phyloP scores from a whole-genome alignment of 2,329 filamentous ascomycete genomes.

The Fusarium torulosum region DNA sequence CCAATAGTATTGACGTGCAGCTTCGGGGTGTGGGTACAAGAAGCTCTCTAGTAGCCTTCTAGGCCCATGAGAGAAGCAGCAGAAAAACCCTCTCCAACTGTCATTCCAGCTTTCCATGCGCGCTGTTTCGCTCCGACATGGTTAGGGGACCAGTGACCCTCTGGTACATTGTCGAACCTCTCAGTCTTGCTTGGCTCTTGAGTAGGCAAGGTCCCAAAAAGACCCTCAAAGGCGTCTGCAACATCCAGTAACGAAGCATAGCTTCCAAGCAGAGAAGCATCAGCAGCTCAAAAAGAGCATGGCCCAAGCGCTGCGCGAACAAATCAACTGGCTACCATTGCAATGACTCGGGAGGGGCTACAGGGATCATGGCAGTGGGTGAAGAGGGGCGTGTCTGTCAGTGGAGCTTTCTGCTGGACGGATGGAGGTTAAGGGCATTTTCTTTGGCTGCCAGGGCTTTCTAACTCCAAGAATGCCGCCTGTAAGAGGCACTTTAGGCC shows the following conservation, averaged over 20 bases:
- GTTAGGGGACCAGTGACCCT: constrained; percentile 17
- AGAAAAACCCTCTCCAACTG: constrained; percentile 22
- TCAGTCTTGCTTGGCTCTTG: constrained; percentile 26
- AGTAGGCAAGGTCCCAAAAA: constrained; percentile 11
- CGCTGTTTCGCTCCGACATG: constrained; percentile 27
- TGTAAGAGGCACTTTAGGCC: constrained; percentile 42
- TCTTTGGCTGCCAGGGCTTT: constrained; percentile 21
- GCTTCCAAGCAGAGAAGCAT: constrained; percentile 38
- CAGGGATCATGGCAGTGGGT: constrained; percentile 41
- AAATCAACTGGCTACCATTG: constrained; percentile 51
- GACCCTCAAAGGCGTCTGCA: constrained; percentile 11
- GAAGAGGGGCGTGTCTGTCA: constrained; percentile 40
- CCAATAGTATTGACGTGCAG: constrained; percentile 45
- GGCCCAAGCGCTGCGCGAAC: constrained; percentile 45
- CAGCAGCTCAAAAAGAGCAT: constrained; percentile 42
- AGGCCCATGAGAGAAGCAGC: constrained; percentile 42
- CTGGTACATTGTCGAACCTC: constrained; percentile 37
- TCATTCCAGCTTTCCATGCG: constrained; percentile 35
- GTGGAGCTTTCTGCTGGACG: constrained; percentile 39
- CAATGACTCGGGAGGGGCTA: constrained; percentile 49
- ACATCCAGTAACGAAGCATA: constrained; percentile 28
- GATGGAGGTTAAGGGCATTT: constrained; percentile 38
- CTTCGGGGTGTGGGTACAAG: constrained; percentile 44
- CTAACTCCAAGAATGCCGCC: constrained; percentile 28
- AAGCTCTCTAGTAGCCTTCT: constrained; percentile 47